phyloP scores from a whole-genome alignment of 2,329 filamentous ascomycete genomes.

The Stemphylium vesicarium region DNA sequence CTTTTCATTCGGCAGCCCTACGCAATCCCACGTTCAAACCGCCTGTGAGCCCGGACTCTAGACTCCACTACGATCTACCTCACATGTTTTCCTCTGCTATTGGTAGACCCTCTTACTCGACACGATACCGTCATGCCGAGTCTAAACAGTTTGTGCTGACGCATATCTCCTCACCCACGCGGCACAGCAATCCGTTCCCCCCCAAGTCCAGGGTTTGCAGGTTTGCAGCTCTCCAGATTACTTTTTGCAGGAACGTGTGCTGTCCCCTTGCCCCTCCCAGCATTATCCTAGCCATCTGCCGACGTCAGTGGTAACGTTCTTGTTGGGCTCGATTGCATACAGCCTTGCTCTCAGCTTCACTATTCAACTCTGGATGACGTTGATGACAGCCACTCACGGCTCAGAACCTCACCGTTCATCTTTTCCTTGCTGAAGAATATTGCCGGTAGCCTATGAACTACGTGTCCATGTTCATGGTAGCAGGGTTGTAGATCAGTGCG shows the following conservation, averaged over 20 bases:
- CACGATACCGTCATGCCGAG: not conserved
- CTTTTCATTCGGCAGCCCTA: constrained; percentile 39
- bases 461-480: constrained; percentile 40
- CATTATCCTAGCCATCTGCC: constrained; percentile 15
- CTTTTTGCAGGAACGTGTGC: constrained; percentile 21
- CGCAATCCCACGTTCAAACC: constrained; percentile 11
- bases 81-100: too few relatives aligned
- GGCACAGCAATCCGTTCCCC: too few relatives aligned
- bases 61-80: not conserved
- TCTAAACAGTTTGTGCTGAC: not conserved
- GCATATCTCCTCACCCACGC: too few relatives aligned
- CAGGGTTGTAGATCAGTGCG: constrained; percentile 25
- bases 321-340: constrained; percentile 19
- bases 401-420: constrained; percentile 21
- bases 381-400: constrained; percentile 30
- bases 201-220: constrained; percentile 2
- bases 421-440: constrained; percentile 14
- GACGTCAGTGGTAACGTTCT: constrained; percentile 7
- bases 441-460: constrained; percentile 48
- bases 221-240: constrained; percentile 5
- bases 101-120: not conserved
- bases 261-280: constrained; percentile 17
- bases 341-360: constrained; percentile 29
- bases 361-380: constrained; percentile 22
- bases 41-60: constrained; percentile 9